These are phyloP conservation scores for Mycena capillaripes DNA, from an alignment of 768 basidiomycete genomes.

Conservation along the genomic window DNA sequence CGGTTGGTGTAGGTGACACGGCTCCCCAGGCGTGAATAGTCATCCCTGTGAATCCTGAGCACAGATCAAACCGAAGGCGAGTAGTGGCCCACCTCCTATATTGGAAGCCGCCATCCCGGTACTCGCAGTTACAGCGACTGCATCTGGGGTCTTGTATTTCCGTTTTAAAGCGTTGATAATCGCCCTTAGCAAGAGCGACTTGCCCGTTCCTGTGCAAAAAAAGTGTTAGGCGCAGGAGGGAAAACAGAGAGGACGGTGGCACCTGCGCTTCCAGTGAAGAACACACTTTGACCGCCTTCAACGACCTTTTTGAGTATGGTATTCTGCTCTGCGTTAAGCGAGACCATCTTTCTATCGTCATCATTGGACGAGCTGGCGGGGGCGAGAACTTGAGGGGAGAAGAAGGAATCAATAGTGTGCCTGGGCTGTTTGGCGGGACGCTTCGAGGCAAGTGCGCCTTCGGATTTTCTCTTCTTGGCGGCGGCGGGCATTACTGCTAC, in stretches of 20 bases:
- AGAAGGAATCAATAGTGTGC: slow-evolving; percentile 32
- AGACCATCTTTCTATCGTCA: slow-evolving; percentile 32
- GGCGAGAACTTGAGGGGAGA: slow-evolving; percentile 31
- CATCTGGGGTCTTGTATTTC: slow-evolving; percentile 64
- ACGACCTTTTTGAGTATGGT: slow-evolving; percentile 75
- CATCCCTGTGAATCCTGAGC: slow-evolving; percentile 65
- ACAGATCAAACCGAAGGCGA: slow-evolving; percentile 51
- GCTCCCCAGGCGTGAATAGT: slow-evolving; percentile 87
- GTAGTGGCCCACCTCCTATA: slow-evolving; percentile 65
- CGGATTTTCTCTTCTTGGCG: slow-evolving; percentile 33
- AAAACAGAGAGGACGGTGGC: slow-evolving; percentile 39
- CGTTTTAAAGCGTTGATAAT: slow-evolving; percentile 72
- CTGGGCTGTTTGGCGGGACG: slow-evolving; percentile 30
- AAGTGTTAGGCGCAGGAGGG: slow-evolving; percentile 46
- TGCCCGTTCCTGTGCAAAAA: slow-evolving; percentile 75
- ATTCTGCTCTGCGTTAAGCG: slow-evolving; percentile 66
- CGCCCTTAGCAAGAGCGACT: slow-evolving; percentile 84
- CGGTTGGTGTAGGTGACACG: slow-evolving; percentile 72
- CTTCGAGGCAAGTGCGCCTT: slow-evolving; percentile 20
- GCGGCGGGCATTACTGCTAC: background rate
- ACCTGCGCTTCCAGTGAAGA: slow-evolving; percentile 90
- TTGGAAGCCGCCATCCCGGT: slow-evolving; percentile 82
- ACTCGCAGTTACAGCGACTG: slow-evolving; percentile 82
- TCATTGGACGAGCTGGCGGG: slow-evolving; percentile 33
- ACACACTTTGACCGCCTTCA: slow-evolving; percentile 70